phyloP scores from a whole-genome alignment of 1,284 basidiomycete species.

The Ceratobasidium sp. region DNA sequence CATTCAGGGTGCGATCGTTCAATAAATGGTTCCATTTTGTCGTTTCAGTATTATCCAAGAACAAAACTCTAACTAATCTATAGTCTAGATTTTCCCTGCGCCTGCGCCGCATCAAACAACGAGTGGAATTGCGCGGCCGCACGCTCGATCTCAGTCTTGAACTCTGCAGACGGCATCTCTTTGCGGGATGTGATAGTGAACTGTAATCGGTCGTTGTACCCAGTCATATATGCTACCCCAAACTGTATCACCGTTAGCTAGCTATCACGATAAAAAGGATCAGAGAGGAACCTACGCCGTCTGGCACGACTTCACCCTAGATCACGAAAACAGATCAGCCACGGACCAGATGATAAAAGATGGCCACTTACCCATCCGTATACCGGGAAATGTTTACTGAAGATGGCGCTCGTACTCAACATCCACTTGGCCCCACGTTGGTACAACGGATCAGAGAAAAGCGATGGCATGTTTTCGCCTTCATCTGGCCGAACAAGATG shows the following conservation, averaged over 20 bases:
- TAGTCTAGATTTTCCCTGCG: slow-evolving; percentile 45
- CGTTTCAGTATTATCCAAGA: neutral
- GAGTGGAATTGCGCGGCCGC: slow-evolving; percentile 71
- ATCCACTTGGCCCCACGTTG: slow-evolving; percentile 72
- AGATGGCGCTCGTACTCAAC: slow-evolving; percentile 86
- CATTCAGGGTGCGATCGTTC: neutral
- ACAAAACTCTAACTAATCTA: slow-evolving; percentile 35
- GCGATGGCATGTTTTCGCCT: slow-evolving; percentile 66
- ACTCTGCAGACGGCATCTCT: slow-evolving; percentile 75
- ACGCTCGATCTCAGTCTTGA: slow-evolving; percentile 67
- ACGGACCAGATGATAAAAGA: slow-evolving; percentile 38
- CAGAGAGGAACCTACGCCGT: slow-evolving; percentile 55
- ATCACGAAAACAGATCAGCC: slow-evolving; percentile 33
- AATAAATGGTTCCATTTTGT: neutral
- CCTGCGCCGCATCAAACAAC: slow-evolving; percentile 56
- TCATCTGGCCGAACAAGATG: slow-evolving; percentile 59
- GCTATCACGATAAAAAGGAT: neutral
- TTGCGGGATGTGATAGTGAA: slow-evolving; percentile 81
- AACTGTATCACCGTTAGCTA: slow-evolving; percentile 50
- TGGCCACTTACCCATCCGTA: slow-evolving; percentile 83
- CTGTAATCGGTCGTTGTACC: slow-evolving; percentile 71
- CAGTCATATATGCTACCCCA: slow-evolving; percentile 79
- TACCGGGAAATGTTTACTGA: slow-evolving; percentile 76
- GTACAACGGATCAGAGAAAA: slow-evolving; percentile 78
- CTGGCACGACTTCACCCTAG: slow-evolving; percentile 67